Evolutionary conservation across 148 eudicot species (phyloP), one percentile per base, ranked within the genome.

Genomic region (Fallopia convolvulus): DNA sequence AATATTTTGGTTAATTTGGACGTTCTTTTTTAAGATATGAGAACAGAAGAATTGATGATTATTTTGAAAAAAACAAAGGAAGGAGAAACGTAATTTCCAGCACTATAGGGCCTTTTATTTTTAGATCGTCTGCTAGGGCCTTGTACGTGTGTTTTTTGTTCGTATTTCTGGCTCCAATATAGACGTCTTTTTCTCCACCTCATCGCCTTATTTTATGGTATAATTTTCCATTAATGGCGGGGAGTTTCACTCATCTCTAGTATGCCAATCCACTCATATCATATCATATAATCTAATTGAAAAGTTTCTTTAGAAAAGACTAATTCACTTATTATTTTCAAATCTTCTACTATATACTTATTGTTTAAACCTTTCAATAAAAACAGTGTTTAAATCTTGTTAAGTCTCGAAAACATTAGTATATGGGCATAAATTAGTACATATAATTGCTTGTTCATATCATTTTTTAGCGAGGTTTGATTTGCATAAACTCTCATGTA

Each of bases 11-110:
- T 11, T 1, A 26, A 26, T 26, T 48, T 11, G 50, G 26, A n/a
- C 20, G 26, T 6, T 5, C 6, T 52, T 11, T 52, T 26, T 26
- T 26, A 26, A 26, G 30, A 26, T 14, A 14, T 12, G 18, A 13
- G 53, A 12, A 14, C 2, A 49, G 18, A n/a, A 50, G 20, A n/a
- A 18, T 58, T 61, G 39, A 30, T 11, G 26, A 20, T 10, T 6
- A 11, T 32, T 65, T 26, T 32, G 17, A 52, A 50, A 17, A 52
- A 14, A 42, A 6, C 0, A 1, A 63, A 9, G 46, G 44, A 39
- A 68, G 72, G 46, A 68, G 72, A 68, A 36, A 68, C 36, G 46
- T 68, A 68, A 36, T 68, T 39, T 46, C 36, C 72, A 68, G 39
- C 11, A 65, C 20, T 68, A 33, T 68, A 33, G 42, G 68, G 12